Conservation (phyloP, 306 rosid genomes). For the Fagus crenata region DNA sequence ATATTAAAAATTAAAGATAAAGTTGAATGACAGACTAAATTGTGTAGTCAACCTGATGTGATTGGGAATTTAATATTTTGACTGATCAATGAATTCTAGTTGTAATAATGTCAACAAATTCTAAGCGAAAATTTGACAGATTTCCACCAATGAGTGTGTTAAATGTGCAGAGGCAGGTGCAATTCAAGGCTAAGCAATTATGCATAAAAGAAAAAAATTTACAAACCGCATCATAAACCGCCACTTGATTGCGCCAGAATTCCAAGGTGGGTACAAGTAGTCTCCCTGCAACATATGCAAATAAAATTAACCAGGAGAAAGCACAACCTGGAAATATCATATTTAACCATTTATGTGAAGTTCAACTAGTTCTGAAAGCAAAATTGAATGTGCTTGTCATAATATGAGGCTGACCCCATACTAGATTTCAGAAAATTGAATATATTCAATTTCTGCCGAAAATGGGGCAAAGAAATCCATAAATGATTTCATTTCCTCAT, state of each 20-base stretch:
- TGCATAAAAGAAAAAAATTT: neutral
- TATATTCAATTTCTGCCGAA: neutral
- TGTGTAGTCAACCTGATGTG: neutral
- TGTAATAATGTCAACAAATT: neutral
- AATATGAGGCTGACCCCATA: neutral
- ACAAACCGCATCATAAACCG: constrained; percentile 69
- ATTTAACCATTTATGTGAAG: neutral
- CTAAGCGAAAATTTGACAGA: neutral
- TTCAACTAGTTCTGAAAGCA: neutral
- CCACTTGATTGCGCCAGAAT: constrained; percentile 84
- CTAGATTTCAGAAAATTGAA: neutral
- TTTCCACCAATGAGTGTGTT: constrained; percentile 1
- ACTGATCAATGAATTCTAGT: no score
- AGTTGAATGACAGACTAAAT: neutral
- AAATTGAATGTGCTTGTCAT: neutral
- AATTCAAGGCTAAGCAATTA: constrained; percentile 2
- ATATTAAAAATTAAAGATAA: neutral
- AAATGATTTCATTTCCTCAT: no score
- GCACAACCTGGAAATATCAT: neutral
- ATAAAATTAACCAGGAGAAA: neutral
- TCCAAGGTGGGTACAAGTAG: constrained; percentile 63
- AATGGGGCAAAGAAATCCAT: neutral
- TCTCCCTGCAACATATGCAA: constrained; percentile 56
- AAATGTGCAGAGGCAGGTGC: constrained; percentile 4
- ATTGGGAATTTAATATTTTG: neutral